Conservation (phyloP, 148 eudicot species). For the Nepenthes gracilis region DNA sequence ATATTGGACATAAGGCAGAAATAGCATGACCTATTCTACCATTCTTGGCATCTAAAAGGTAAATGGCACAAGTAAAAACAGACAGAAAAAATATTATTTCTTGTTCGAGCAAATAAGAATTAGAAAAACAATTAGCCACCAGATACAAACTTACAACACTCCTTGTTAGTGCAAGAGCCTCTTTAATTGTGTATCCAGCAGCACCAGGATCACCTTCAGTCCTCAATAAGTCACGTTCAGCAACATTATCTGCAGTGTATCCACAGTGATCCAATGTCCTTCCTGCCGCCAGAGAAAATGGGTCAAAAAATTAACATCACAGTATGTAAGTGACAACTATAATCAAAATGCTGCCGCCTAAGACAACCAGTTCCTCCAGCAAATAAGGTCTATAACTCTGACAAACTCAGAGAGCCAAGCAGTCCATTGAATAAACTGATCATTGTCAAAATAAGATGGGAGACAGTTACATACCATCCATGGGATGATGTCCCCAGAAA, state of each 20-base stretch:
- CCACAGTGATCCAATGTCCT: conserved; percentile 18
- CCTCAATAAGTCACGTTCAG: conserved; percentile 78
- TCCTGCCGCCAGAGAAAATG: conserved; percentile 21
- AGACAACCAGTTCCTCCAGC: no score
- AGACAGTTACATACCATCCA: no score
- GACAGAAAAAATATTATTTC: background rate
- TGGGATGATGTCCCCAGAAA: no score
- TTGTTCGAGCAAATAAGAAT: background rate
- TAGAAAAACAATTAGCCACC: background rate
- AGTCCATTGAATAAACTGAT: no score
- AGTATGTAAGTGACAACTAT: background rate
- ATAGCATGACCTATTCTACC: background rate
- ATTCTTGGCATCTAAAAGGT: background rate
- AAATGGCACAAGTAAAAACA: background rate
- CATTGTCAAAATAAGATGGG: no score
- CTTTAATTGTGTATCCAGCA: conserved; percentile 86
- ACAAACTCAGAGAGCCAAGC: no score
- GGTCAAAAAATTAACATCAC: conserved; percentile 4
- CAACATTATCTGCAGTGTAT: conserved; percentile 51
- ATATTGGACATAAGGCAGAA: background rate
- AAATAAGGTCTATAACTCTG: no score
- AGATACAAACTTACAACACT: conserved; percentile 63
- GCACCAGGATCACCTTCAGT: conserved; percentile 98
- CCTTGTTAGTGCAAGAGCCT: conserved; percentile 76
- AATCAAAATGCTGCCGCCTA: background rate